Conservation (phyloP, 1,284 basidiomycete species). For the Tremellales sp. region DNA sequence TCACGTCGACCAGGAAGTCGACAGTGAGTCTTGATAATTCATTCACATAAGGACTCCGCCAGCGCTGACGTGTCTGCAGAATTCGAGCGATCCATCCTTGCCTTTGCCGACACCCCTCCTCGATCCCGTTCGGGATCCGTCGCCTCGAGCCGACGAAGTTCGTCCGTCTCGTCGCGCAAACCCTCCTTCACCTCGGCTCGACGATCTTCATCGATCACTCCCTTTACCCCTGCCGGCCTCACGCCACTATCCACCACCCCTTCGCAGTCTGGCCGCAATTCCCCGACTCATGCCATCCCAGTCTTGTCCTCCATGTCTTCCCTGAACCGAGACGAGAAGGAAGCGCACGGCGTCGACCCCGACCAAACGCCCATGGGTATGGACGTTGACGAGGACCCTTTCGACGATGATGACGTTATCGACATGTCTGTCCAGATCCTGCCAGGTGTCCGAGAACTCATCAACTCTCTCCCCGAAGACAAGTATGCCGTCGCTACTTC, state of each 20-base stretch:
- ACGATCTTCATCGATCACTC: constrained; percentile 5
- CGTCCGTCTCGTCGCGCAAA: constrained; percentile 36
- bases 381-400: constrained; percentile 33
- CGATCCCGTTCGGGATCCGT: constrained; percentile 8
- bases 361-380: constrained; percentile 7
- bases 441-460: constrained; percentile 66
- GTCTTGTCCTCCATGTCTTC: constrained; percentile 1
- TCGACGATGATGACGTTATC: constrained; percentile 54
- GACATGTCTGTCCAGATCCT: constrained; percentile 68
- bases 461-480: constrained; percentile 63
- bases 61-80: constrained; percentile 17
- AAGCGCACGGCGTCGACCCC: too few relatives aligned
- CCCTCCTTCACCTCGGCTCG: constrained; percentile 22
- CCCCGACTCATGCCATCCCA: constrained; percentile 34
- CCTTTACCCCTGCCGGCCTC: constrained; percentile 17
- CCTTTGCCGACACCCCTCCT: constrained; percentile 63
- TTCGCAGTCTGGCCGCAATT: constrained; percentile 15
- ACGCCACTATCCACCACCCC: constrained; percentile 16
- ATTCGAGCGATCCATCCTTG: constrained; percentile 68
- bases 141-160: background rate
- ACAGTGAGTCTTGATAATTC: constrained; percentile 33
- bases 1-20: constrained; percentile 65
- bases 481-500: constrained; percentile 71
- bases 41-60: background rate
- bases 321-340: too few relatives aligned